A percentile compares a stretch with the other conserved stretches of the same genome.
These are phyloP conservation scores for Fusarium irregulare DNA, from an alignment of 2,329 filamentous ascomycete species.

Conservation along the genomic window DNA sequence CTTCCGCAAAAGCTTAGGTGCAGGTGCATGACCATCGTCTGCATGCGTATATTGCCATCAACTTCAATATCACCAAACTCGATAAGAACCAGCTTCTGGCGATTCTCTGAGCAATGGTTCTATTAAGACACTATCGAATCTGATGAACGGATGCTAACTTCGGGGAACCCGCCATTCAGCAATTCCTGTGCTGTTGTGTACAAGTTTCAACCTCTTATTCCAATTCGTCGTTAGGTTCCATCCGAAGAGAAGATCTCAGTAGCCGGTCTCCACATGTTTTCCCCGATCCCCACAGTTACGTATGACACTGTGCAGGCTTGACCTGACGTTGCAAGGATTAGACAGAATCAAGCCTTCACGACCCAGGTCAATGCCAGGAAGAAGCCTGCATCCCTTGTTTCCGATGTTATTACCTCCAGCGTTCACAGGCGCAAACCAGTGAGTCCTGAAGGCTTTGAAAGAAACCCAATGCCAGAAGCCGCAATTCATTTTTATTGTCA, in stretches of 20 bases:
- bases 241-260: conserved; percentile 24
- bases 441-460: not conserved
- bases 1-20: conserved; percentile 17
- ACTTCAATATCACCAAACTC: conserved; percentile 2
- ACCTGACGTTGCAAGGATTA: conserved; percentile 28
- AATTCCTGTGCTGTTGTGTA: not conserved
- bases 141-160: not conserved
- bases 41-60: not conserved
- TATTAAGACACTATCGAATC: not conserved
- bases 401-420: conserved; percentile 17
- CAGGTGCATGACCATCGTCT: not conserved
- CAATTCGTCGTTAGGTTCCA: conserved; percentile 18
- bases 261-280: conserved; percentile 25
- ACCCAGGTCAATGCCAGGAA: conserved; percentile 41
- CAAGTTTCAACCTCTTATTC: not conserved
- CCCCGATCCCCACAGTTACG: conserved; percentile 25
- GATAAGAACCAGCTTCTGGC: not conserved
- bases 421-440: not conserved
- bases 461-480: not conserved
- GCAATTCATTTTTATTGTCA: not conserved
- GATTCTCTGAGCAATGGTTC: not conserved
- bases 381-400: conserved; percentile 42
- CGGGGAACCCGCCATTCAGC: conserved; percentile 3
- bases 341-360: conserved; percentile 32
- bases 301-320: conserved; percentile 28